These are phyloP conservation scores for Coemansia sp. DNA, from an alignment of 192 early-diverging fungal species.

Conservation along the genomic window DNA sequence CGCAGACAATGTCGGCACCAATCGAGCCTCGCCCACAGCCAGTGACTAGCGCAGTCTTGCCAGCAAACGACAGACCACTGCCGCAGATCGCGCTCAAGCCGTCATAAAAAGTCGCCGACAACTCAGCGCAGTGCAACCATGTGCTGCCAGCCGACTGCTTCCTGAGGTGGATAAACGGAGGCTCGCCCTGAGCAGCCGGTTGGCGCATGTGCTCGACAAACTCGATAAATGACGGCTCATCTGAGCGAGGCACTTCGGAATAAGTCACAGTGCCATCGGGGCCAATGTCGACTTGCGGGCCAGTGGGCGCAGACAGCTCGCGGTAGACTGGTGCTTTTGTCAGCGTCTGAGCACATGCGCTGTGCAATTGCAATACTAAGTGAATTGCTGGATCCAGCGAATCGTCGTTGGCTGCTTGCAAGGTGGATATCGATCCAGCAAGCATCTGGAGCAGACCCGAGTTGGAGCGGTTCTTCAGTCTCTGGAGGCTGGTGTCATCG, in stretches of 20 bases:
- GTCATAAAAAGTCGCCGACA: constrained; percentile 78
- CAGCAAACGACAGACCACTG: constrained; percentile 82
- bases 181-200: constrained; percentile 57
- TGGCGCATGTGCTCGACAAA: constrained; percentile 80
- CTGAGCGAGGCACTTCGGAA: constrained; percentile 77
- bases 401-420: constrained; percentile 64
- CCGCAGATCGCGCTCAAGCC: constrained; percentile 70
- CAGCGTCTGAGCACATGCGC: constrained; percentile 78
- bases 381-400: constrained; percentile 57
- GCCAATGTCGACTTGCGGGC: constrained; percentile 75
- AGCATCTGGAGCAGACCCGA: constrained; percentile 75
- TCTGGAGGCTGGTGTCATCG: constrained; percentile 44
- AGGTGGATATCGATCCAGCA: constrained; percentile 61
- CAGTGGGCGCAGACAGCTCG: constrained; percentile 80
- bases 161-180: constrained; percentile 11
- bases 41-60: constrained; percentile 83
- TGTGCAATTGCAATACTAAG: constrained; percentile 70
- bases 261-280: constrained; percentile 78
- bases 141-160: background rate
- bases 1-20: constrained; percentile 85
- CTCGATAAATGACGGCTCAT: constrained; percentile 76
- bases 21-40: constrained; percentile 91
- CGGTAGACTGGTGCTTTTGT: constrained; percentile 75
- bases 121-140: constrained; percentile 69
- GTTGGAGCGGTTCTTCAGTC: constrained; percentile 83